Percentiles rank a stretch among this genome's conserved stretches.
phyloP scores from a whole-genome alignment of 129 eudicot genomes.

The Mikania micrantha region DNA sequence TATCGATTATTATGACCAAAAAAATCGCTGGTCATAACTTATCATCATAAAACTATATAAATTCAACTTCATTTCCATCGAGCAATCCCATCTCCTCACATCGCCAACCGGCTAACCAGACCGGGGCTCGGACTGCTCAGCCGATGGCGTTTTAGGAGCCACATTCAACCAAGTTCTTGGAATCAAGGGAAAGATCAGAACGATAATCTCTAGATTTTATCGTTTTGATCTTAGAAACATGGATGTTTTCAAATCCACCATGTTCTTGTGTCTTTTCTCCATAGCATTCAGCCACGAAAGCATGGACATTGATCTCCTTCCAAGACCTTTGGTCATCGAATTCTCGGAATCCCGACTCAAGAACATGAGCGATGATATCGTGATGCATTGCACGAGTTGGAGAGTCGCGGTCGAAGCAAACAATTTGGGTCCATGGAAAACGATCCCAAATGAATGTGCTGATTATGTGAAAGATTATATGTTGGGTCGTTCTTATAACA shows the following conservation, averaged over 20 bases:
- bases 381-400: conserved; percentile 75
- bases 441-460: conserved; percentile 67
- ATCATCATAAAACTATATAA: conserved; percentile 18
- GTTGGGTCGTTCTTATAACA: conserved; percentile 36
- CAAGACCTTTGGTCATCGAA: conserved; percentile 55
- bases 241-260: conserved; percentile 14
- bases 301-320: conserved; percentile 27
- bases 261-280: conserved; percentile 34
- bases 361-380: conserved; percentile 29
- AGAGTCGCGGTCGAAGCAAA: conserved; percentile 82
- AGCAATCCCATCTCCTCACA: conserved; percentile 24
- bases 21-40: conserved; percentile 22
- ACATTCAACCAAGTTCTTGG: conserved; percentile 16
- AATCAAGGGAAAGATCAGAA: conserved; percentile 23
- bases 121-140: conserved; percentile 34
- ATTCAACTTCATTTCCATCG: conserved; percentile 4
- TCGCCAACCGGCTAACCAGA: conserved; percentile 42
- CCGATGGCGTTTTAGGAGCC: conserved; percentile 33
- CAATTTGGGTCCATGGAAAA: conserved; percentile 83
- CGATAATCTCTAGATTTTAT: conserved; percentile 22
- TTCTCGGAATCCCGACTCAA: conserved; percentile 33
- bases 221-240: conserved; percentile 28
- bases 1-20: conserved; percentile 12
- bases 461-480: conserved; percentile 63
- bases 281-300: conserved; percentile 28